A percentile compares a stretch with the other conserved stretches of the same genome.
These are phyloP conservation scores for Coemansia asiatica DNA, from an alignment of 192 early-diverging fungal genomes.

Conservation along the genomic window DNA sequence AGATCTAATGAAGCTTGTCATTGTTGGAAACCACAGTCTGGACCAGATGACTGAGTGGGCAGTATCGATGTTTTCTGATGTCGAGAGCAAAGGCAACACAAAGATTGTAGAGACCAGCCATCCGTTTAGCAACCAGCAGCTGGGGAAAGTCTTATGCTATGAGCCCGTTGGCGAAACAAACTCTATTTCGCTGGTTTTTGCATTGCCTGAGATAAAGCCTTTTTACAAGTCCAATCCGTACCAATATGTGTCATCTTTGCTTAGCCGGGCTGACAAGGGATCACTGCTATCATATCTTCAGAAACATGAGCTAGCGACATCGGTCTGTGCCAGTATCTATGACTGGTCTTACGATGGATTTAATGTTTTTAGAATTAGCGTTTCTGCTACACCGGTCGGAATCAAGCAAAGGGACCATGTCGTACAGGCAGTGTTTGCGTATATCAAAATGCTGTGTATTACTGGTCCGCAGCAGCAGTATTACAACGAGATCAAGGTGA, in stretches of 20 bases:
- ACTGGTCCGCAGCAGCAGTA: constrained; percentile 2
- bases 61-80: constrained; percentile 71
- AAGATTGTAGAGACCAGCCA: constrained; percentile 60
- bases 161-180: constrained; percentile 73
- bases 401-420: neutral
- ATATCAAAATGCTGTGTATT: neutral
- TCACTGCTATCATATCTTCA: neutral
- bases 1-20: constrained; percentile 86
- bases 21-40: constrained; percentile 77
- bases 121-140: constrained; percentile 63
- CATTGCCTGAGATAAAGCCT: neutral
- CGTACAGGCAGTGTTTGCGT: neutral
- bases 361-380: neutral
- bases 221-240: constrained; percentile 2
- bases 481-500: neutral
- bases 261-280: neutral
- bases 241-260: neutral
- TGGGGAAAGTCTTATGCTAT: constrained; percentile 66
- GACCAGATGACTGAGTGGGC: constrained; percentile 77
- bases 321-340: neutral
- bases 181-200: constrained; percentile 58
- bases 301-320: neutral
- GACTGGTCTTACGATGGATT: neutral
- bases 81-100: constrained; percentile 71
- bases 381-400: neutral